Base-by-base conservation (phyloP, 2,329 filamentous ascomycete genomes). In the Aspergillus melleus region DNA sequence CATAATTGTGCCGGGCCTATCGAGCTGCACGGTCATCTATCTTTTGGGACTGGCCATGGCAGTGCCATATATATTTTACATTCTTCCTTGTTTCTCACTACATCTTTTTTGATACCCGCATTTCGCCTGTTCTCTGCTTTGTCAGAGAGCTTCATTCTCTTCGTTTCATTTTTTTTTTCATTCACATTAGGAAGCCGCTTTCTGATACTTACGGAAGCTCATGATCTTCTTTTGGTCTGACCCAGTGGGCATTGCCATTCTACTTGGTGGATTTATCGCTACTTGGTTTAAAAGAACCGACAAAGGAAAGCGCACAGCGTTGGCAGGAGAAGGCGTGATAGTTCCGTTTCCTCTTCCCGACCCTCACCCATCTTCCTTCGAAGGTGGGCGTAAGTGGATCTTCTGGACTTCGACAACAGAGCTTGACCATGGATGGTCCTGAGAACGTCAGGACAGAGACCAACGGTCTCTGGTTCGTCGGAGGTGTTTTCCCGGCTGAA, bases 301-400 rank as follows among this genome's bases (percentile, higher is more conserved):
- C 36, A 63, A 59, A 49, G 54, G 49, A 59, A 52, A 58, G 55
- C 64, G 61, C 56, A 55, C 54, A 62, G 57, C 65, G 61, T 66
- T 65, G 55, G 61, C 46, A 46, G 36, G 57, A 50, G 55, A 47
- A 29, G 42, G 47, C 26, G 20, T 32, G 54, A 58, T 49, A 14
- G 12, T 46, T 16, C 19, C 19, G 19, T 46, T 46, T 36, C 49
- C 57, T 57, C 52, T 55, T 57, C 54, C 54, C 52, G 22, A 8
- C 26, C 26, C 26, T 29, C 26, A 8, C 32, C 19, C 47, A 32
- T 30, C 50, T 50, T 55, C 49, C 42, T 36, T 24, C 44, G 52
- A 52, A 59, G 55, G 39, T 55, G 60, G 59, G 55, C 64, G 64
- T 66, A 66, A 59, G 60, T 58, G 52, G 54, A 49, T 60, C 56